Conservation (phyloP, 1,139 yeast genomes). For the Magnusiomyces paraingens region DNA sequence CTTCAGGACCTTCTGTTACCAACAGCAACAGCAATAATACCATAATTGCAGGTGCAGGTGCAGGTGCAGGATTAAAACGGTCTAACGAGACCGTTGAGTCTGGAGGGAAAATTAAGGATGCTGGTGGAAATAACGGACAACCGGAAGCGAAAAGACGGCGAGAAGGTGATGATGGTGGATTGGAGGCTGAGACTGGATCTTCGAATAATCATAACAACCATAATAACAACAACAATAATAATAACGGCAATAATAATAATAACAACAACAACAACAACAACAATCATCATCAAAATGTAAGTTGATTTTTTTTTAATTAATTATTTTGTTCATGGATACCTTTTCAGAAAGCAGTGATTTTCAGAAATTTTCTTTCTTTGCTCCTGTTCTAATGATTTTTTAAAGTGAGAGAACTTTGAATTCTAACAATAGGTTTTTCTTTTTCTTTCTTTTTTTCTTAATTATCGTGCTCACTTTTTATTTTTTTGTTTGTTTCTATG, state of each 20-base stretch:
- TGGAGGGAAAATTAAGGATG: background rate
- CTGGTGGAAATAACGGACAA: background rate
- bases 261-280: slow-evolving; percentile 15
- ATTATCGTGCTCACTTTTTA: too few species aligned
- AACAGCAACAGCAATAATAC: background rate
- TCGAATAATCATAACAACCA: slow-evolving; percentile 13
- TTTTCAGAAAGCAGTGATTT: too few species aligned
- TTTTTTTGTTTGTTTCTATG: too few species aligned
- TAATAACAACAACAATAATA: slow-evolving; percentile 10
- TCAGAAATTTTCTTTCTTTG: too few species aligned
- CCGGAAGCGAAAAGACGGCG: background rate
- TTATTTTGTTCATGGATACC: too few species aligned
- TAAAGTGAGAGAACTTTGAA: too few species aligned
- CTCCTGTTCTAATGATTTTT: too few species aligned
- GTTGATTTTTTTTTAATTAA: too few species aligned
- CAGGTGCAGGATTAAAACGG: background rate
- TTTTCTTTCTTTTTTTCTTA: too few species aligned
- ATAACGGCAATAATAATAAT: slow-evolving; percentile 9
- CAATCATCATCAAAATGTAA: too few species aligned
- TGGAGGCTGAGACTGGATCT: background rate
- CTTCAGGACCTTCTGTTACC: too few species aligned
- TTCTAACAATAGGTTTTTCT: too few species aligned
- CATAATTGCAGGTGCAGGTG: slow-evolving; percentile 6
- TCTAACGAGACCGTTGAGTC: background rate
- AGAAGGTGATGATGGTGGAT: background rate